Evolutionary conservation across 805 yeast species (phyloP), one percentile per base, ranked within the genome.

Genomic region (Candida piceae): DNA sequence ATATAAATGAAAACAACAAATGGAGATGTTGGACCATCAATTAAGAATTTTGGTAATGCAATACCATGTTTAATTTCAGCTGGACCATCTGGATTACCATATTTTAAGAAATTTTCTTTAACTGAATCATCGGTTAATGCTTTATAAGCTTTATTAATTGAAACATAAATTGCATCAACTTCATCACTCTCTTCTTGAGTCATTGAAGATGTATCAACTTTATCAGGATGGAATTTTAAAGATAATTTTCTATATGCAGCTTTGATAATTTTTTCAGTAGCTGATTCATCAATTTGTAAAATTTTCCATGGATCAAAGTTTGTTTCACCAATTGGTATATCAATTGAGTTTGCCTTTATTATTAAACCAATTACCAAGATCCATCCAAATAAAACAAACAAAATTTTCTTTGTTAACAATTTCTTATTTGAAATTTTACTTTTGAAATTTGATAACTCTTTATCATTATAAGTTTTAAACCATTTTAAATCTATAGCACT

Each of bases 31-130:
- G 78, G 71, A 29, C 94, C 88, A 46, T 87, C 96, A 21, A 94
- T 84, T 43, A 93, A 70, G 63, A 85, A 87, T 57, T 83, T 80
- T 22, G 99, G 99, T 47, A 93, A 65, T 0, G 97, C 99, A 60
- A 93, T 88, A 44, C 98, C 98, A 58, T 87, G 96, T 16, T 82
- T 67, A 15, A 82, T 72, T 19, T 85, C 85, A 61, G 86, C 95
- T 29, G 95, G 96, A 29, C 98, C 98, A 65, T 93, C 99, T 4
- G 99, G 99, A 58, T 94, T 96, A 34, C 99, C 99, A 54, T 82
- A 93, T 50, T 76, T 80, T 51, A 81, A 66, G 59, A 75, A 88
- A 58, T 93, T 93, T 49, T 84, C 85, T 51, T 78, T 83, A 3
- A 85, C 78, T 9, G 69, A 72, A 49, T 86, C 96, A 62, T 93